Evolutionary conservation across 2,329 filamentous ascomycete genomes (phyloP).

Genomic region (Teratosphaeria nubilosa): DNA sequence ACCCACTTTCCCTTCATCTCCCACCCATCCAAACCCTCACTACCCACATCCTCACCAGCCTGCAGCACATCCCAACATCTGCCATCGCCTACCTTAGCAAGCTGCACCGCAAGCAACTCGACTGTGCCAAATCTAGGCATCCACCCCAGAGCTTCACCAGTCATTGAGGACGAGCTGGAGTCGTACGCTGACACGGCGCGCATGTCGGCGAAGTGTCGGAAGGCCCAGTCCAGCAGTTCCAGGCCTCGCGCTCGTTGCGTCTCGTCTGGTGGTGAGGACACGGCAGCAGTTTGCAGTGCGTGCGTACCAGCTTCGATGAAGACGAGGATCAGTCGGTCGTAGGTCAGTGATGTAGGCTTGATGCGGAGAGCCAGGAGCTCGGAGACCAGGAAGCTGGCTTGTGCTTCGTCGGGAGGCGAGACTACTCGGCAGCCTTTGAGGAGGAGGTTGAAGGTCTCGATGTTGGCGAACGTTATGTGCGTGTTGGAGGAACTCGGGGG

Average conservation of each 20-base stretch:
- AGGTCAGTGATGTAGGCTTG: conserved; percentile 47
- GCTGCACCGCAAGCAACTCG: conserved; percentile 15
- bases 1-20: conserved; percentile 16
- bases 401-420: conserved; percentile 34
- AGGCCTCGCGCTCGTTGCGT: conserved; percentile 8
- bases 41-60: conserved; percentile 16
- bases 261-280: not conserved
- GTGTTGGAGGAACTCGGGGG: conserved; percentile 9
- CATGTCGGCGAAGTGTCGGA: conserved; percentile 26
- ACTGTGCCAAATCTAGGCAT: conserved; percentile 24
- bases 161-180: not conserved
- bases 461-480: conserved; percentile 25
- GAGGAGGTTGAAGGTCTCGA: conserved; percentile 52
- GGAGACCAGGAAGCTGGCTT: conserved; percentile 51
- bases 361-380: conserved; percentile 51
- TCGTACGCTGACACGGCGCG: conserved; percentile 7
- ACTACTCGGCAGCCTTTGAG: conserved; percentile 19
- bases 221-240: conserved; percentile 21
- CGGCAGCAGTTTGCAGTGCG: conserved; percentile 3
- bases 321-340: conserved; percentile 51
- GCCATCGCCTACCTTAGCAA: conserved; percentile 18
- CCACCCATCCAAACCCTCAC: conserved; percentile 18
- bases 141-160: conserved; percentile 9
- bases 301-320: conserved; percentile 30
- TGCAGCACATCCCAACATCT: conserved; percentile 28